Evolutionary conservation across 2,329 filamentous ascomycete species (phyloP), one percentile per base, ranked within the genome.

Genomic region (Aspergillus thermomutatus): DNA sequence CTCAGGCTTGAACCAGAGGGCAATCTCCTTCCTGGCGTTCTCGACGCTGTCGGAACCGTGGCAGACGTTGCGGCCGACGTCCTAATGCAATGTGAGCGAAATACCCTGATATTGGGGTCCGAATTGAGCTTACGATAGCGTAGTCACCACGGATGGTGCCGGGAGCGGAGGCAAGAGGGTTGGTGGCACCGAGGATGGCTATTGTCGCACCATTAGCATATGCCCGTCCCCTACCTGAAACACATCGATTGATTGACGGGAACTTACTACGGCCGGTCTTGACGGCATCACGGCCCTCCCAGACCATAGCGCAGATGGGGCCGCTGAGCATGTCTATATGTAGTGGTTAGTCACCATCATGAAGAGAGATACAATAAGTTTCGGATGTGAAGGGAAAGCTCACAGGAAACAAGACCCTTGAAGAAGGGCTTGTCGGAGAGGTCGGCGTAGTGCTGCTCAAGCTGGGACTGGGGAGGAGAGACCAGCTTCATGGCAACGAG

Each of bases 11-110:
- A 99, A 99, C 94, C 94, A 99, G 77, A 97, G 88, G 73, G 88
- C 89, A 77, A 99, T 99, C 86, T 99, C 94, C 90, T 97, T 97
- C 89, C 97, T 87, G 81, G 94, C 94, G 83, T 87, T 96, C 87
- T 99, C 94, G 80, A 99, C 93, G 77, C 85, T 87, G 86, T 99
- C 94, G 80, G 92, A 97, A 78, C 94, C 94, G 88, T 99, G 94
- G 90, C 93, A 97, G 83, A 97, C 92, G 85, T 99, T 99, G 80
- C 93, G 91, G 82, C 94, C 94, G 76, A 92, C 88, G 72, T 91
- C 87, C 80, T 82, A 53, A 55, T 8, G 23, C 48, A 59, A 50
- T 55, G 60, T 66, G 31, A 65, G 60, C 54, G 53, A 47, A 37
- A 19, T 19, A 37, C 19, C 23, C 19, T 34, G 21, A 3, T 11